Base-by-base conservation (phyloP, 768 basidiomycete species). In the Kockovaella imperatae region DNA sequence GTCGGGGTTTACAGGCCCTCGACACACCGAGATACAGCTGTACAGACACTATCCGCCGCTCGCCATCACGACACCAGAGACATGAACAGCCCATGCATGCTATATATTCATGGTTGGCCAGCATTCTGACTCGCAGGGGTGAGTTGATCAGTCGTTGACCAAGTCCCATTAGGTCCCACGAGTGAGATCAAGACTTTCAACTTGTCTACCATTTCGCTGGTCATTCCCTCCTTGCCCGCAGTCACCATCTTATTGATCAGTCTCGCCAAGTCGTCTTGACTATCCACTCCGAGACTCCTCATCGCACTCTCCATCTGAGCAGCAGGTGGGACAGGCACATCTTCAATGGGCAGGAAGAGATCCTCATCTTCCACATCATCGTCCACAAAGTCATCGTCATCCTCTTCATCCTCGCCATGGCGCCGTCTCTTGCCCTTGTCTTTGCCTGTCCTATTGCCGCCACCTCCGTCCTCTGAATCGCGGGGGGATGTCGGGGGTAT, bases 271-370 rank as follows among this genome's bases (percentile, higher is more conserved):
- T 57, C 45, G 28, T 57, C 51, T 17, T 52, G 56, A 6, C 47
- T 53, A 45, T 57, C 52, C n/a, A 57, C 56, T 25, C 51, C 51
- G 24, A 57, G 31, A 23, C 47, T 47, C n/a, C 40, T 49, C 56
- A 57, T 57, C 11, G 56, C 56, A 15, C 44, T 43, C 35, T 57
- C 47, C 43, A 52, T 53, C 32, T 53, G 42, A 18, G 40, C 44
- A 10, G 35, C 30, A 3, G 44, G 45, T 20, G 53, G 53, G 3
- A 59, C 44, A 1, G 57, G 53, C 25, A 59, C 57, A 52, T 59
- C 57, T 20, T 50, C 53, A 39, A 59, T 59, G 8, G 57, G 57
- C 24, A 54, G 39, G 35, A 59, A 59, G 2, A 59, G 43, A 47
- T 59, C 53, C 34, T 59, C 57, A 24, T 59, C 56, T 15, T 51